phyloP scores from a whole-genome alignment of 2,329 filamentous ascomycete genomes.

The Colletotrichum musae region DNA sequence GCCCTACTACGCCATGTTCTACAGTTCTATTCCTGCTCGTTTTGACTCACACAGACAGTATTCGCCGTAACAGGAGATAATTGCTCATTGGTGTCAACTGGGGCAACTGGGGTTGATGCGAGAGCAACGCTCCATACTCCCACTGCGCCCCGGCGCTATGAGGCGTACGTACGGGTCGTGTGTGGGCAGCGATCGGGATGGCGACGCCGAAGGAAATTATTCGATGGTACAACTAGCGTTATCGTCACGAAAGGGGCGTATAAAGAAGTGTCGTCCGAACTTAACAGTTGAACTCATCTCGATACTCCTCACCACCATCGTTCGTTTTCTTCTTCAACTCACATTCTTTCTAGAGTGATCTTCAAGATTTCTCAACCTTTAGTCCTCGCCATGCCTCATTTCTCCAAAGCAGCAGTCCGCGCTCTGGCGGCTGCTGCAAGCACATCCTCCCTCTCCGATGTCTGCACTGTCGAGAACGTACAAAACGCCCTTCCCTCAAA shows the following conservation, averaged over 20 bases:
- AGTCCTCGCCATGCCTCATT: conserved; percentile 15
- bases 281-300: not conserved
- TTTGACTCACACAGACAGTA: not conserved
- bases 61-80: not conserved
- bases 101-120: conserved; percentile 19
- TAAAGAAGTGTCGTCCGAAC: conserved; percentile 3
- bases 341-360: not conserved
- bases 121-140: not conserved
- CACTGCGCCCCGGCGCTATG: conserved; percentile 33
- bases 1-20: conserved; percentile 9
- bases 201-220: not conserved
- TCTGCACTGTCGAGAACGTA: conserved; percentile 45
- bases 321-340: not conserved
- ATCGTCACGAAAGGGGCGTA: not conserved
- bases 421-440: conserved; percentile 36
- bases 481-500: conserved; percentile 44
- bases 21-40: not conserved
- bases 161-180: conserved; percentile 16
- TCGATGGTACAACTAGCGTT: not conserved
- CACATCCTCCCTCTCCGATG: conserved; percentile 41
- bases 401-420: conserved; percentile 19
- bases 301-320: not conserved
- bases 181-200: conserved; percentile 1
- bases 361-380: not conserved
- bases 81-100: not conserved